These are phyloP conservation scores for Calonectria pseudoreteaudii DNA, from an alignment of 2,329 filamentous ascomycete species.

Conservation along the genomic window DNA sequence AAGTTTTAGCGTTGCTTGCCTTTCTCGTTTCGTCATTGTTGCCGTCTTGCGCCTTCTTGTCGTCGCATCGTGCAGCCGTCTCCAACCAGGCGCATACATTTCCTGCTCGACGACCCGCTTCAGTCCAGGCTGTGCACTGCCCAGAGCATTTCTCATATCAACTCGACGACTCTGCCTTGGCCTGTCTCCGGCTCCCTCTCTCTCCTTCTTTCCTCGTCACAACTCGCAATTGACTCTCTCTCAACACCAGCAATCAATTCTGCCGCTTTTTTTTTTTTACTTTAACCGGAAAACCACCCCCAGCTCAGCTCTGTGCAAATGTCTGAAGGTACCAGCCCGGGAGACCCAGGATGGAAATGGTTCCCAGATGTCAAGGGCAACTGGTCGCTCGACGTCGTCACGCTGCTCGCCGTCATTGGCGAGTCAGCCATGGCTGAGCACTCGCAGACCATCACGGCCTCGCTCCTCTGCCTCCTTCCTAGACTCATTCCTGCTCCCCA, in stretches of 20 bases:
- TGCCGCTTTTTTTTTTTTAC: neutral
- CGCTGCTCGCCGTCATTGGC: slow-evolving; percentile 72
- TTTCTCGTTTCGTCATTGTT: neutral
- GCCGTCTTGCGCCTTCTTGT: neutral
- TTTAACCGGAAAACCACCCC: neutral
- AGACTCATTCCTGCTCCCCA: slow-evolving; percentile 73
- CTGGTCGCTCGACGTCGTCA: slow-evolving; percentile 72
- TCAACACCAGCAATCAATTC: neutral
- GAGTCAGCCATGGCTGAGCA: slow-evolving; percentile 70
- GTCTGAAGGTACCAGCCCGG: slow-evolving; percentile 29
- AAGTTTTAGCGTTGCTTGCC: neutral
- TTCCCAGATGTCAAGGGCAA: slow-evolving; percentile 56
- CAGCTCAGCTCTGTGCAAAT: neutral
- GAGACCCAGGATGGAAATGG: slow-evolving; percentile 51
- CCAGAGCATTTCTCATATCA: neutral
- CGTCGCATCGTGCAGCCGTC: neutral
- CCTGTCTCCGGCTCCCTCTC: slow-evolving; percentile 4
- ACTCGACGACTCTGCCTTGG: slow-evolving; percentile 5
- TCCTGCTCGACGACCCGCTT: slow-evolving; percentile 1
- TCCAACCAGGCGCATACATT: slow-evolving; percentile 1
- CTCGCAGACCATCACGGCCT: slow-evolving; percentile 69
- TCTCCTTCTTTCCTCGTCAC: neutral
- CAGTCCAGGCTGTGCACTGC: slow-evolving; percentile 10
- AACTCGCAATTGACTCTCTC: neutral
- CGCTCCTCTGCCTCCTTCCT: slow-evolving; percentile 67